Evolutionary conservation across 495 filamentous ascomycete species (phyloP), one percentile per base, ranked within the genome.

Genomic region (Chaetomium fimeti): DNA sequence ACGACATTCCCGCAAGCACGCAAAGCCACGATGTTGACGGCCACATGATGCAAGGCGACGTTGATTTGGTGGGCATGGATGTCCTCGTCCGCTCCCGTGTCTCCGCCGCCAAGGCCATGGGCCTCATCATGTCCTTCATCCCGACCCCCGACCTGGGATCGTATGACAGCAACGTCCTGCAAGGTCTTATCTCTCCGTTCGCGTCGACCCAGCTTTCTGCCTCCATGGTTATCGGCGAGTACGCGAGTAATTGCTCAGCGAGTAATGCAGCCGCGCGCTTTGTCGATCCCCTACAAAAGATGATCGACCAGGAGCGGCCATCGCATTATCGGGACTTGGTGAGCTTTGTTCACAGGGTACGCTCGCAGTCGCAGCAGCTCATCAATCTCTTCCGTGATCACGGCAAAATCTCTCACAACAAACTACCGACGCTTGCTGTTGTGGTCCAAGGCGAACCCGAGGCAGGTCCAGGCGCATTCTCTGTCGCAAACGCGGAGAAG

Each of bases 1-100:
- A 93, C 66, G 85, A 90, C 24, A 73, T 84, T n/a, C 77, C 84
- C 28, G 72, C 85, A 0, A 61, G 79, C 12, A 76, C 78, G 28
- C 87, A 88, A 16, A 82, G 87, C 5, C 95, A 98, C 75, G 96
- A 98, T 73, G 91, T 98, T 42, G 94, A 98, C 72, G 94, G 91
- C 20, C 92, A 95, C 70, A 97, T 98, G 91, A 91, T 98, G 76
- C 90, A 92, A 69, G 94, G 94, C 49, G 94, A 98, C 71, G 88
- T 97, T 59, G 94, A 98, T 68, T 79, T 98, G 48, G 92, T 98
- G 29, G 93, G 95, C 52, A 80, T 88, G 56, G 95, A 98, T 61
- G 88, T 87, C 5, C 84, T 98, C 69, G 83, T 97, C 60, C 85
- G 93, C 67, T 96, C 93, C 8, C 92, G 92, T 73, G 88, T 96